phyloP scores from a whole-genome alignment of 2,329 filamentous ascomycete genomes.

The Colletotrichum lentis region DNA sequence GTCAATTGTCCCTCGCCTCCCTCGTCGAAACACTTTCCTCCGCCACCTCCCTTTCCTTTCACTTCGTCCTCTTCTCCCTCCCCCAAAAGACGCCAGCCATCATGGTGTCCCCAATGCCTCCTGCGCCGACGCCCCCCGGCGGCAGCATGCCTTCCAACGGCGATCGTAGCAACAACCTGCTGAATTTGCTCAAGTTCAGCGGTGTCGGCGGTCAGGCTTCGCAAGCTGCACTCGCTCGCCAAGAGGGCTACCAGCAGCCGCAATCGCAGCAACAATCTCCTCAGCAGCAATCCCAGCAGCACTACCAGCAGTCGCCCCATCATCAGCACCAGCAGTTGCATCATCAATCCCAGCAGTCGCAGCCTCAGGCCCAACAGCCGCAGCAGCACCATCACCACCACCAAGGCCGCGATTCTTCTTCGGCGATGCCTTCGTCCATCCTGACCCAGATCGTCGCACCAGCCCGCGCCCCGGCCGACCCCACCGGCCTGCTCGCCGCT shows the following conservation, averaged over 20 bases:
- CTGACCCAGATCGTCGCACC: slow-evolving; percentile 62
- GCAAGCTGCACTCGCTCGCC: slow-evolving; percentile 37
- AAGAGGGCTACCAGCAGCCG: slow-evolving; percentile 44
- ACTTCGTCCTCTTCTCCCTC: slow-evolving; percentile 8
- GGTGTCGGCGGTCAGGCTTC: slow-evolving; percentile 44
- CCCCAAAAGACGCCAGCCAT: slow-evolving; percentile 27
- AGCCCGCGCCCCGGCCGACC: slow-evolving; percentile 64
- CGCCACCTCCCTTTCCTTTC: slow-evolving; percentile 21
- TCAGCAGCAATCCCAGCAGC: slow-evolving; percentile 31
- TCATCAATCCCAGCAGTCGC: slow-evolving; percentile 39
- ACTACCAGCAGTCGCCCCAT: slow-evolving; percentile 30
- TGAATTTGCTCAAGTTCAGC: slow-evolving; percentile 70
- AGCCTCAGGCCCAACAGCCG: slow-evolving; percentile 41
- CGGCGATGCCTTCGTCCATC: slow-evolving; percentile 44
- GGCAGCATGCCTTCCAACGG: slow-evolving; percentile 49
- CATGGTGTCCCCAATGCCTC: slow-evolving; percentile 54
- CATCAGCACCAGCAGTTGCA: slow-evolving; percentile 38
- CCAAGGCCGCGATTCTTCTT: slow-evolving; percentile 39
- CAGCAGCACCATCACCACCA: slow-evolving; percentile 43
- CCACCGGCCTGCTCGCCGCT: slow-evolving; percentile 65
- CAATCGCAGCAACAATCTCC: slow-evolving; percentile 40
- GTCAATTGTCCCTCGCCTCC: slow-evolving; percentile 35
- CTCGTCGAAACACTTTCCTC: slow-evolving; percentile 27
- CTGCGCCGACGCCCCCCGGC: slow-evolving; percentile 60
- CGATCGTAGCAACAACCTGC: slow-evolving; percentile 63